phyloP scores from a whole-genome alignment of 495 filamentous ascomycete species.

The Trichocladium uniseriatum region DNA sequence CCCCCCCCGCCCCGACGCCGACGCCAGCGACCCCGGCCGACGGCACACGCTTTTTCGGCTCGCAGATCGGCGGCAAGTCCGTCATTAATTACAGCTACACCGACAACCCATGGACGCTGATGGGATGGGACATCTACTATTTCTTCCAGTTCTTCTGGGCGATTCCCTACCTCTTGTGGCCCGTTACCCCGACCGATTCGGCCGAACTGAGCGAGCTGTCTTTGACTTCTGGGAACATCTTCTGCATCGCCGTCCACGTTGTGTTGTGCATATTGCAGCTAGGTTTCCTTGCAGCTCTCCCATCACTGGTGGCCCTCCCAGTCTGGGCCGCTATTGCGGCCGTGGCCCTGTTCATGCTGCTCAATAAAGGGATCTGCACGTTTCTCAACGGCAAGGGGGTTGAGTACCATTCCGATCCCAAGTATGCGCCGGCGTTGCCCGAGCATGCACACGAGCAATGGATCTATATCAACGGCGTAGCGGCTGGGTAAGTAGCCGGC shows the following conservation, averaged over 20 bases:
- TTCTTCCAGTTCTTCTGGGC: slow-evolving; percentile 42
- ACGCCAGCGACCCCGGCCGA: background rate
- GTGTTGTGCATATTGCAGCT: slow-evolving; percentile 45
- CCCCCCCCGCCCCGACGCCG: background rate
- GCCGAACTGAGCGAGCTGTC: slow-evolving; percentile 50
- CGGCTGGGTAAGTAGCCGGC: slow-evolving; percentile 41
- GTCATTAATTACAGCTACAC: slow-evolving; percentile 50
- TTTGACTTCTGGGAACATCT: slow-evolving; percentile 38
- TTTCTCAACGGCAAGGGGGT: slow-evolving; percentile 40
- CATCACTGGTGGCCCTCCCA: slow-evolving; percentile 40
- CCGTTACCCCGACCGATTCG: slow-evolving; percentile 35
- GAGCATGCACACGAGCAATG: slow-evolving; percentile 54
- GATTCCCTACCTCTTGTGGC: slow-evolving; percentile 31
- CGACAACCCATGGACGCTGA: slow-evolving; percentile 46
- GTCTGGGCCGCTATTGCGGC: slow-evolving; percentile 38
- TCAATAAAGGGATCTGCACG: slow-evolving; percentile 44
- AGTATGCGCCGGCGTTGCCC: slow-evolving; percentile 33
- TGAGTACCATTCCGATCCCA: slow-evolving; percentile 33
- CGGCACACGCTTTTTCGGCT: slow-evolving; percentile 36
- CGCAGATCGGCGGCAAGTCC: slow-evolving; percentile 41
- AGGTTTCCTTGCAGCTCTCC: slow-evolving; percentile 40
- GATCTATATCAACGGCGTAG: slow-evolving; percentile 67
- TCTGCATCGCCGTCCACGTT: slow-evolving; percentile 42
- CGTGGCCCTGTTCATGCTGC: slow-evolving; percentile 27
- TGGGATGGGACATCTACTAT: slow-evolving; percentile 46